Evolutionary conservation across 345 rosid genomes (phyloP).

Genomic region (Populus euphratica): DNA sequence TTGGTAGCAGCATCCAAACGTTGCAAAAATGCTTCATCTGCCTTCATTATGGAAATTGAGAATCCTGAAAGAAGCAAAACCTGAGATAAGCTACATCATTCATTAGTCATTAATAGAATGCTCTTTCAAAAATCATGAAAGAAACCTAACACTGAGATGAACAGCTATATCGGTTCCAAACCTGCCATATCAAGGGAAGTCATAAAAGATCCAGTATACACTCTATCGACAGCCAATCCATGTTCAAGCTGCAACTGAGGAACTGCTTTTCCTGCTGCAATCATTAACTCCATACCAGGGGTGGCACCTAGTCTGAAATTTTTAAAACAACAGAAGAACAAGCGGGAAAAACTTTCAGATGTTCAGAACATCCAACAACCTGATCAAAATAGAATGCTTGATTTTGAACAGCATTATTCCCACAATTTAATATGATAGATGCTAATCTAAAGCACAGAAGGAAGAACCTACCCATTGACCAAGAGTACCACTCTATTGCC

Average conservation of each 20-base stretch:
- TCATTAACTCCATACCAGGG: slow-evolving; percentile 91
- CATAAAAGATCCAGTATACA: slow-evolving; percentile 93
- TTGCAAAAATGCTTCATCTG: slow-evolving; percentile 61
- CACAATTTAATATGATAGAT: neutral
- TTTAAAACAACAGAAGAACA: neutral
- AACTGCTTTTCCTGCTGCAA: slow-evolving; percentile 88
- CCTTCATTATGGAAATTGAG: slow-evolving; percentile 90
- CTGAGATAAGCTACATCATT: slow-evolving; percentile 8
- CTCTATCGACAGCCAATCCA: slow-evolving; percentile 97
- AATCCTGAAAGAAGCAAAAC: slow-evolving; percentile 52
- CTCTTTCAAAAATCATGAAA: neutral
- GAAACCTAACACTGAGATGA: neutral
- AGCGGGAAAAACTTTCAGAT: neutral
- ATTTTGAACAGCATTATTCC: neutral
- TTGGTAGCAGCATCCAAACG: slow-evolving; percentile 85
- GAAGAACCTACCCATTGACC: slow-evolving; percentile 78
- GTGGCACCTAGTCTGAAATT: slow-evolving; percentile 79
- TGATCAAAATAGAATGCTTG: neutral
- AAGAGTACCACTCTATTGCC: slow-evolving; percentile 92
- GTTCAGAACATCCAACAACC: neutral
- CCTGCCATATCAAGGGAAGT: slow-evolving; percentile 99
- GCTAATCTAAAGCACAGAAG: neutral
- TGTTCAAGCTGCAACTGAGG: slow-evolving; percentile 88
- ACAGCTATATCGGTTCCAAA: slow-evolving; percentile 24
- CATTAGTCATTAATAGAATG: slow-evolving; percentile 1